Evolutionary conservation across 1,284 basidiomycete genomes (phyloP), one percentile per base, ranked within the genome.

Genomic region (Trametes versicolor): DNA sequence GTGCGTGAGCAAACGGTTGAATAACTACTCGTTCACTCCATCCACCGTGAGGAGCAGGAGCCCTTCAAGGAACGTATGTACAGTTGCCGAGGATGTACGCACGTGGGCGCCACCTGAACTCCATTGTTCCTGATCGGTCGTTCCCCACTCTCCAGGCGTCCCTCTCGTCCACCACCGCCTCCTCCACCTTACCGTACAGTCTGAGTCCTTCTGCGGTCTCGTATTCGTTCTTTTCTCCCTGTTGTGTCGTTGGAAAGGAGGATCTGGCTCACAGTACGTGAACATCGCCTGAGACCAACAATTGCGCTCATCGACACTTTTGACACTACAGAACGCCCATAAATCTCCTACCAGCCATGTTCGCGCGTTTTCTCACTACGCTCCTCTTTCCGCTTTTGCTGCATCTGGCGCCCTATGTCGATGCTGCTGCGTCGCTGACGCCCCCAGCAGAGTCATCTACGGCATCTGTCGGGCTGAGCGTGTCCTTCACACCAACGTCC

Each of bases 341-440:
- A 45, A 45, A n/a, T n/a, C 43, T 4, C 17, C 39, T 19, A 29
- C 27, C 55, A 29, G 27, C 12, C 45, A 58, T 56, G 29, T 37
- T 57, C 34, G 9, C 43, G n/a, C 25, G 29, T 21, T 41, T 65
- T 4, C 53, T 51, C n/a, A 10, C 60, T 45, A 29, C 41, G 27
- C 27, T 62, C 15, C 25, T 60, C 15, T 39, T 60, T 15, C 34
- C 45, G 47, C 41, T 63, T 39, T 23, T 49, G 15, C 48, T 56
- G 32, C 51, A 7, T 17, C 23, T 54, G 21, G 48, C n/a, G 8
- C 62, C 57, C 21, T 60, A 25, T 47, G 67, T 56, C 37, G 47
- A 65, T 15, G 67, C 59, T 19, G 61, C 60, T 32, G 58, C 58
- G 2, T 55, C 63, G 12, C 60, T 68, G 25, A 72, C 70, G 6